A percentile compares a stretch with the other conserved stretches of the same genome.
Evolutionary conservation across 257 asterid genomes (phyloP).

Genomic region (Nicotiana benthamiana): DNA sequence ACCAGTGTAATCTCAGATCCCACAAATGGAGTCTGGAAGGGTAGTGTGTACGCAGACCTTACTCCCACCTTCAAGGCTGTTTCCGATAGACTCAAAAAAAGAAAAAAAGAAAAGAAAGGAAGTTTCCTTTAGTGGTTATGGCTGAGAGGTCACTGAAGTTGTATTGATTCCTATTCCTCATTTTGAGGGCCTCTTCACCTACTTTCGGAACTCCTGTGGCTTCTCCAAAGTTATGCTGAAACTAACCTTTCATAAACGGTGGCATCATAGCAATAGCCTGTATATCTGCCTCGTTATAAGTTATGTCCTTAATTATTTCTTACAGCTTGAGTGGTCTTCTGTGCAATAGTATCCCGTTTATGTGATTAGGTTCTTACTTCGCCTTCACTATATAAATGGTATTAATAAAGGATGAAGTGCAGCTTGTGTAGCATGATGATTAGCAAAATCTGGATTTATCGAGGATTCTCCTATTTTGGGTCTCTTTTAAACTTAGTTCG

Average conservation of each 20-base stretch:
- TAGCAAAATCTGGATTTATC: not conserved
- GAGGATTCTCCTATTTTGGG: not conserved
- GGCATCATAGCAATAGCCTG: not conserved
- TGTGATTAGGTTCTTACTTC: not conserved
- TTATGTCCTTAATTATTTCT: not conserved
- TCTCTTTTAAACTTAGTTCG: not conserved
- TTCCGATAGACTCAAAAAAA: too few species aligned
- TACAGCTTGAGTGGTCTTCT: not conserved
- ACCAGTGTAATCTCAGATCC: too few species aligned
- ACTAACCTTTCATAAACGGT: not conserved
- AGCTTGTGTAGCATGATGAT: not conserved
- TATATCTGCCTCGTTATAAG: not conserved
- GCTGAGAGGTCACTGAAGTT: not conserved
- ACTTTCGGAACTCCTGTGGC: not conserved
- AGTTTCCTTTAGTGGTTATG: not conserved
- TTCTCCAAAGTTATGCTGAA: not conserved
- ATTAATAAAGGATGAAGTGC: not conserved
- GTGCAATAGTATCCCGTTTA: not conserved
- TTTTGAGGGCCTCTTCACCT: not conserved
- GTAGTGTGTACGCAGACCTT: too few species aligned
- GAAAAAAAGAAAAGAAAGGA: not conserved
- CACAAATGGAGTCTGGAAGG: too few species aligned
- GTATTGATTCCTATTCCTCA: not conserved
- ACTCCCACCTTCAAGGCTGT: too few species aligned
- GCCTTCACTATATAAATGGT: not conserved